Percentiles rank a stretch among this genome's conserved stretches.
phyloP scores from a whole-genome alignment of 2,329 filamentous ascomycete species.

The Rasamsonia emersonii region DNA sequence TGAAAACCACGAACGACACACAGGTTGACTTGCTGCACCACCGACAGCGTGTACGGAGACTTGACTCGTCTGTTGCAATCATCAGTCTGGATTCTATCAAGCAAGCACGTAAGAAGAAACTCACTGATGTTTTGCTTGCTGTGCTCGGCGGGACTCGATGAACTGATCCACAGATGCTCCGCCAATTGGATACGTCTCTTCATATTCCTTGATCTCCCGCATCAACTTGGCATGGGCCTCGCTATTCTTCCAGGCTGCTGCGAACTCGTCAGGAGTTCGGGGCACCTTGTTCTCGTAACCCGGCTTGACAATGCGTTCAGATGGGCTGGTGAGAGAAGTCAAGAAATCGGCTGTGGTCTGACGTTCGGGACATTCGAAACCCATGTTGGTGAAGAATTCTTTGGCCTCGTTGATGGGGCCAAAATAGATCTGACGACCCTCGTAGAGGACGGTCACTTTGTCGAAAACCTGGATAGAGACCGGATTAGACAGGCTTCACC shows the following conservation, averaged over 20 bases:
- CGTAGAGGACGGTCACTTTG: constrained; percentile 64
- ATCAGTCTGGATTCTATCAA: background rate
- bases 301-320: constrained; percentile 47
- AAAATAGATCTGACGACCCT: constrained; percentile 70
- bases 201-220: constrained; percentile 37
- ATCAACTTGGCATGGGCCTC: constrained; percentile 35
- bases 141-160: constrained; percentile 31
- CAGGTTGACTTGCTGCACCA: constrained; percentile 63
- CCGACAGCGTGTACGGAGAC: constrained; percentile 78
- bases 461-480: constrained; percentile 58
- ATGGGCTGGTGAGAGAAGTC: constrained; percentile 59
- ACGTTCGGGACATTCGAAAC: constrained; percentile 59
- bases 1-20: constrained; percentile 75
- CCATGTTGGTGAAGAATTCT: constrained; percentile 59
- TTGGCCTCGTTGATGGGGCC: constrained; percentile 55
- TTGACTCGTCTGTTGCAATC: too few relatives aligned
- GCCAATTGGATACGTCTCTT: constrained; percentile 34
- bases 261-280: constrained; percentile 63
- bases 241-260: constrained; percentile 46
- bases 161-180: constrained; percentile 34
- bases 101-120: too few relatives aligned
- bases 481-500: constrained; percentile 12
- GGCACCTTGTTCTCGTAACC: constrained; percentile 59
- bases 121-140: constrained; percentile 36
- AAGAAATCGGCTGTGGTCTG: constrained; percentile 66